Conservation (phyloP, 768 basidiomycete genomes). For the Macrolepiota dolichaula region DNA sequence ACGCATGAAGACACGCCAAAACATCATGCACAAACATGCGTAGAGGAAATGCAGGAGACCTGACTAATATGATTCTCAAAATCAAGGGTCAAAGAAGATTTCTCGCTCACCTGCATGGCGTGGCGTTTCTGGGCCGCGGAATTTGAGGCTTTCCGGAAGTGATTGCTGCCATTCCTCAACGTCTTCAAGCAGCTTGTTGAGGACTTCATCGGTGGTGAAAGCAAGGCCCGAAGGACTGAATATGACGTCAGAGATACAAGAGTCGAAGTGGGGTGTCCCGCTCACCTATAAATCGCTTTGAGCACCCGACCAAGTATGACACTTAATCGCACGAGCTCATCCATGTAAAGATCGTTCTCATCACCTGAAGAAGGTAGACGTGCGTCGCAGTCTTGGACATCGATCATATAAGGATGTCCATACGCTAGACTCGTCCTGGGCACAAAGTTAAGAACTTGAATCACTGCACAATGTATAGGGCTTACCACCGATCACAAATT, state of each 20-base stretch:
- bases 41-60: slow-evolving; percentile 88
- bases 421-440: slow-evolving; percentile 81
- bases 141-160: slow-evolving; percentile 77
- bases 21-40: slow-evolving; percentile 91
- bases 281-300: slow-evolving; percentile 89
- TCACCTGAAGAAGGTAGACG: slow-evolving; percentile 89
- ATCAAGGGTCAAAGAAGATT: background rate
- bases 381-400: slow-evolving; percentile 94
- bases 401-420: slow-evolving; percentile 95
- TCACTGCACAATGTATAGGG: background rate
- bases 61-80: slow-evolving; percentile 21
- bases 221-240: slow-evolving; percentile 82
- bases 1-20: slow-evolving; percentile 98
- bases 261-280: slow-evolving; percentile 1
- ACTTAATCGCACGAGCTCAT: slow-evolving; percentile 88
- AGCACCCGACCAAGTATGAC: slow-evolving; percentile 88
- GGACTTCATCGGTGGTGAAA: slow-evolving; percentile 77
- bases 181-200: slow-evolving; percentile 60
- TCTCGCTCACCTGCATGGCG: slow-evolving; percentile 59
- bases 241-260: slow-evolving; percentile 5
- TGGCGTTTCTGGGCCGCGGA: slow-evolving; percentile 65
- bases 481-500: slow-evolving; percentile 90
- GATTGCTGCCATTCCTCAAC: slow-evolving; percentile 75
- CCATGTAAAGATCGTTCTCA: slow-evolving; percentile 73
- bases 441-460: slow-evolving; percentile 8